Evolutionary conservation across 208 protist genomes (phyloP).

Genomic region (Trypanosoma melophagium): DNA sequence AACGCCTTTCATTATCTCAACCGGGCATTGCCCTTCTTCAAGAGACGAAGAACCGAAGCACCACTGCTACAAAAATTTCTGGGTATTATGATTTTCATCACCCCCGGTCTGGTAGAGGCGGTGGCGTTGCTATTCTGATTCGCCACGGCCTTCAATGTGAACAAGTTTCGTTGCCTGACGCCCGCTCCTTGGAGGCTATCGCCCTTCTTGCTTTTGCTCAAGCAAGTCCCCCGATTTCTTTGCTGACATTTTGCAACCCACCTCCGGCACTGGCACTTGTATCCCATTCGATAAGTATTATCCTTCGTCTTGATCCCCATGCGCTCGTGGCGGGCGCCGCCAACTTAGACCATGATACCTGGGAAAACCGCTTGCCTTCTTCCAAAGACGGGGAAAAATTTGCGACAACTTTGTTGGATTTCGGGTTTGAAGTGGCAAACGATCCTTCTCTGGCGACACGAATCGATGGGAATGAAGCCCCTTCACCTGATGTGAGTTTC

Average conservation of each 20-base stretch:
- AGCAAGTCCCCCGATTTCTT: not conserved
- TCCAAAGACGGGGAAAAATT: not conserved
- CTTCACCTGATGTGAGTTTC: not conserved
- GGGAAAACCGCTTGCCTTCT: not conserved
- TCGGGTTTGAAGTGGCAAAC: not conserved
- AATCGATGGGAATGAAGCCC: not conserved
- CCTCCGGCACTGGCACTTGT: too few species aligned
- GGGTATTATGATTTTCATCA: not conserved
- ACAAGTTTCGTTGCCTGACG: not conserved
- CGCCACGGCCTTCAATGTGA: not conserved
- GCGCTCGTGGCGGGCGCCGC: too few species aligned
- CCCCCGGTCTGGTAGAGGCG: not conserved
- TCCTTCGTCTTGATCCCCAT: too few species aligned
- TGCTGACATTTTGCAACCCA: not conserved
- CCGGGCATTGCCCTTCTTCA: not conserved
- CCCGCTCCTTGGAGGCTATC: not conserved
- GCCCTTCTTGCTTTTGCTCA: not conserved
- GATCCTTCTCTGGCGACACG: not conserved
- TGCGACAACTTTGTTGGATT: not conserved
- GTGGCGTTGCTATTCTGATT: not conserved
- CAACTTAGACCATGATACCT: not conserved
- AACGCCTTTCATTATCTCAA: not conserved
- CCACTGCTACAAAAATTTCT: not conserved
- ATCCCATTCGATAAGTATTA: too few species aligned
- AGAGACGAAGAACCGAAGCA: not conserved